Evolutionary conservation across 495 filamentous ascomycete species (phyloP), one percentile per base, ranked within the genome.

Genomic region (Annulohypoxylon nitens): DNA sequence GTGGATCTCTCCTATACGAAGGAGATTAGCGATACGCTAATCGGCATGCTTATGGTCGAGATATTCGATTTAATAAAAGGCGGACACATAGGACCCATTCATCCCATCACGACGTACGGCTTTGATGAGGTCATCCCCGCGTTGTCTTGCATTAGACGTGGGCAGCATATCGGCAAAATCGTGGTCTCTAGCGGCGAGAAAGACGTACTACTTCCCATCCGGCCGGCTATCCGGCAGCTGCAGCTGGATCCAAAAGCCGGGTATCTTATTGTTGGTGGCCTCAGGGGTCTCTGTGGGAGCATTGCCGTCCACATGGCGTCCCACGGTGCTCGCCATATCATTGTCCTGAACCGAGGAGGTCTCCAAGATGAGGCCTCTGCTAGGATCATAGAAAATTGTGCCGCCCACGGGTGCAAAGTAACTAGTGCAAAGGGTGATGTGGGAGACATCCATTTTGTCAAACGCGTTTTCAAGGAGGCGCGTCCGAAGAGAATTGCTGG

Each of bases 211-310:
- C 41, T 80, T 1, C 69, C 62, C 16, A 57, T 79, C 48, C 39
- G 72, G 0, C 64, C 69, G 26, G 50, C 64, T 7, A 33, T 61
- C 58, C 73, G 67, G 7, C 18, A 5, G 18, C 34, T 78, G 77
- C 70, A 26, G 23, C 37, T 80, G 20, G 69, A 69, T 18, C 18
- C 25, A 20, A 57, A 64, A 63, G 73, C 69, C 0, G 78, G 76
- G 0, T 84, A 84, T 57, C 47, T 84, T 0, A 68, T 85, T 12
- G 69, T 75, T 2, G 83, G 83, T 37, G 83, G 83, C 7, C 50
- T 81, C 1, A 81, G 80, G 10, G 83, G 83, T 26, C 55, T 84
- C 14, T 83, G 83, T 7, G 57, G 70, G 10, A 55, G 34, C 4
- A 12, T 76, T 9, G 36, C 69, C 11, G 58, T 65, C 2, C 70